A percentile compares a stretch with the other conserved stretches of the same genome.
These are phyloP conservation scores for Cyclotella kingstonii DNA, from an alignment of 108 stramenopile genomes.

Conservation along the genomic window DNA sequence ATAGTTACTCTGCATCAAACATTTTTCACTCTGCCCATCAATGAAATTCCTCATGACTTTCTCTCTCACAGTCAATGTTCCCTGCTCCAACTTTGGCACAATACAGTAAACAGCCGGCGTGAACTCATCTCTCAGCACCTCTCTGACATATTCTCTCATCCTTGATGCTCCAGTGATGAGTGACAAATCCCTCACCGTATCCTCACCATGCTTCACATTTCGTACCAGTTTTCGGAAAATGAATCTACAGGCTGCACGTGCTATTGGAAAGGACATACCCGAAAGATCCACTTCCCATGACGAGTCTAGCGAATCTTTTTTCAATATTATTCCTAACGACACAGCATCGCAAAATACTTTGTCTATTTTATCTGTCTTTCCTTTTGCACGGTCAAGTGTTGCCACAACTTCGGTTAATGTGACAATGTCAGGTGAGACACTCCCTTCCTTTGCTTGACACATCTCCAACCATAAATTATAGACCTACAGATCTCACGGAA, in stretches of 20 bases:
- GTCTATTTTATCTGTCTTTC: conserved; percentile 44
- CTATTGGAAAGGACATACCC: conserved; percentile 70
- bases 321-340: conserved; percentile 53
- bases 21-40: conserved; percentile 25
- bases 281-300: conserved; percentile 71
- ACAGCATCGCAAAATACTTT: conserved; percentile 74
- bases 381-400: conserved; percentile 50
- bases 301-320: conserved; percentile 52
- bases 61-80: conserved; percentile 43
- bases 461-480: conserved; percentile 73
- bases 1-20: not conserved
- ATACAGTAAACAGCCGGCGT: conserved; percentile 45
- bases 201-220: conserved; percentile 11
- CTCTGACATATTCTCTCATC: conserved; percentile 58
- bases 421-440: conserved; percentile 71
- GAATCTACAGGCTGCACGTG: conserved; percentile 67
- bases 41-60: conserved; percentile 33
- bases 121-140: conserved; percentile 55
- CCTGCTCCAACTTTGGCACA: conserved; percentile 50
- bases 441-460: conserved; percentile 38
- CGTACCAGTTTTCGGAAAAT: conserved; percentile 39
- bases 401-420: conserved; percentile 76
- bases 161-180: conserved; percentile 70
- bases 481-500: conserved; percentile 15
- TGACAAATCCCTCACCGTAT: conserved; percentile 47